Conservation (phyloP, 2,329 filamentous ascomycete genomes). For the Ophiocordyceps camponoti-leonardi region DNA sequence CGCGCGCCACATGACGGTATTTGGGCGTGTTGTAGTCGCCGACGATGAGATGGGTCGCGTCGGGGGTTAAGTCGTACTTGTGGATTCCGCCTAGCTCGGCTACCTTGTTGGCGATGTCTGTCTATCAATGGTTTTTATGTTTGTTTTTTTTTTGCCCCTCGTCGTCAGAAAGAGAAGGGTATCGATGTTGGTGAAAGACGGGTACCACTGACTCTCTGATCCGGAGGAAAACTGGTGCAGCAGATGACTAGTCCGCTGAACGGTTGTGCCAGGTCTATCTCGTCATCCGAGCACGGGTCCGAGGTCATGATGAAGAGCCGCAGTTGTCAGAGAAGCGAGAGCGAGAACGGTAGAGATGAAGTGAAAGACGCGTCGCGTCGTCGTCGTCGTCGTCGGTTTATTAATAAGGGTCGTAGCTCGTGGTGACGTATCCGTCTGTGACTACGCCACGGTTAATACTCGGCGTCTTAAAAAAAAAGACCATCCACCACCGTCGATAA, state of each 20-base stretch:
- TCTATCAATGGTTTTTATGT: constrained; percentile 13
- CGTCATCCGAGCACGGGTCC: constrained; percentile 8
- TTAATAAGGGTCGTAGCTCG: too few relatives aligned
- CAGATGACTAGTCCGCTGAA: constrained; percentile 63
- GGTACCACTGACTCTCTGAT: constrained; percentile 47
- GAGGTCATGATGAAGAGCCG: constrained; percentile 10
- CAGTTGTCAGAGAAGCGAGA: not conserved
- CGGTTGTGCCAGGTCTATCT: constrained; percentile 43
- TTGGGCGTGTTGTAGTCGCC: constrained; percentile 82
- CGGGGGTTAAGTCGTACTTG: constrained; percentile 84
- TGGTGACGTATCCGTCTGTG: too few relatives aligned
- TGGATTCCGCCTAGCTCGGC: constrained; percentile 72
- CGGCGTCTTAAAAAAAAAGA: too few relatives aligned
- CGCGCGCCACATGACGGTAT: constrained; percentile 86
- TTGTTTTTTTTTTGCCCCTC: not conserved
- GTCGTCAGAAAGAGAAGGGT: not conserved
- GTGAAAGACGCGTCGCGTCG: not conserved
- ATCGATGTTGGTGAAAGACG: not conserved
- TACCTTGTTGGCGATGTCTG: constrained; percentile 44
- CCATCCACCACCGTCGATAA: too few relatives aligned
- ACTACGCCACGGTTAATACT: too few relatives aligned
- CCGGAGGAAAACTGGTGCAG: constrained; percentile 70
- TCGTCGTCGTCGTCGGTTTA: not conserved
- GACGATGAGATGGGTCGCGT: constrained; percentile 87
- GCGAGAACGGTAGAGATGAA: not conserved